Evolutionary conservation across 2,329 filamentous ascomycete genomes (phyloP).

Genomic region (Grosmannia penicillata): DNA sequence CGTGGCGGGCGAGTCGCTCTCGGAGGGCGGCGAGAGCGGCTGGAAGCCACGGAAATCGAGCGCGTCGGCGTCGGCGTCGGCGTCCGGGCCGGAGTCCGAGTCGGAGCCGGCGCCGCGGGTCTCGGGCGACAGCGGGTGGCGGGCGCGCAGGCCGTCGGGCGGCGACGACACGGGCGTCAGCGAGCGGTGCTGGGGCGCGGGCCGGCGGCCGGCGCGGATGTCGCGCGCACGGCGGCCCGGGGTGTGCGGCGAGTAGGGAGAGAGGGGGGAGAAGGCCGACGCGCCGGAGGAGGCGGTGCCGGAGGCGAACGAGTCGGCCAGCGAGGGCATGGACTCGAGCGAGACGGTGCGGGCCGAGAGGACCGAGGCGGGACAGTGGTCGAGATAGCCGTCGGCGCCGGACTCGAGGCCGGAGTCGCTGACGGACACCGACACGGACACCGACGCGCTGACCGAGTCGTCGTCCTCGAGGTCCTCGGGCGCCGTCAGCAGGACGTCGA

Average conservation of each 20-base stretch:
- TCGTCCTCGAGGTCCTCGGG: conserved; percentile 42
- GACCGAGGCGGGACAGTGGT: no score
- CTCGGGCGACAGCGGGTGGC: conserved; percentile 33
- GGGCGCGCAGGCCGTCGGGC: conserved; percentile 31
- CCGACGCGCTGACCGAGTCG: conserved; percentile 28
- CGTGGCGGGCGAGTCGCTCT: conserved; percentile 12
- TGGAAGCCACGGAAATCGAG: conserved; percentile 35
- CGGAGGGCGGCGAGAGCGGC: no score
- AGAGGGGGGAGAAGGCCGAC: conserved; percentile 30
- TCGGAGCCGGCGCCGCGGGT: conserved; percentile 21
- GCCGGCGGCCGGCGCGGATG: conserved; percentile 15
- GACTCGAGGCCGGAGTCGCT: conserved; percentile 38
- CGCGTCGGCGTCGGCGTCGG: conserved; percentile 23
- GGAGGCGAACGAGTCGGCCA: conserved; percentile 38
- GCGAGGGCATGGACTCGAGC: conserved; percentile 45
- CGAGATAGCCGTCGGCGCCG: no score
- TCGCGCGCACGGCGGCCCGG: no score
- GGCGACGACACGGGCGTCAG: conserved; percentile 42
- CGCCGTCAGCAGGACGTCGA: conserved; percentile 44
- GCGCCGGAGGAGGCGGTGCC: conserved; percentile 33
- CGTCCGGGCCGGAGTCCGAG: no score
- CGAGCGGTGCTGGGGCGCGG: conserved; percentile 29
- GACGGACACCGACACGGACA: conserved; percentile 17
- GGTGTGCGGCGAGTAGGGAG: no score
- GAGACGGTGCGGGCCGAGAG: conserved; percentile 42